These are phyloP conservation scores for Mycena citricolor DNA, from an alignment of 1,284 basidiomycete species.

Conservation along the genomic window DNA sequence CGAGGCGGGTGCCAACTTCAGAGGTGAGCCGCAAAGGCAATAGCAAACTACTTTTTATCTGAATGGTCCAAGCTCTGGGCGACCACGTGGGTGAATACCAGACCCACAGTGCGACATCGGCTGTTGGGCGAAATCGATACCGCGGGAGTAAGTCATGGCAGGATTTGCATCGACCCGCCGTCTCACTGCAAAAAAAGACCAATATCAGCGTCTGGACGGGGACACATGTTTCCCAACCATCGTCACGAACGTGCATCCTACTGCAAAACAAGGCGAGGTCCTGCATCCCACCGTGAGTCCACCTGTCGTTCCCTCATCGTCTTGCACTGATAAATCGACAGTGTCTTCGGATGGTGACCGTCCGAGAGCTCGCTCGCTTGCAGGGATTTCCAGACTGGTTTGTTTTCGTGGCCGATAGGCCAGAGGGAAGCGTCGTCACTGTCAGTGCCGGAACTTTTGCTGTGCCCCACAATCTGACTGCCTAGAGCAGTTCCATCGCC, in stretches of 20 bases:
- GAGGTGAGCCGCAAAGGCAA: slow-evolving; percentile 49
- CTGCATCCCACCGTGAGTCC: slow-evolving; percentile 60
- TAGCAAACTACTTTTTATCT: slow-evolving; percentile 1
- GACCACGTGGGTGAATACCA: slow-evolving; percentile 50
- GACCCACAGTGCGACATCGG: slow-evolving; percentile 53
- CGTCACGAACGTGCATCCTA: slow-evolving; percentile 72
- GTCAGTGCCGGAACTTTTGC: slow-evolving; percentile 39
- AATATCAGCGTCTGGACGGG: slow-evolving; percentile 60
- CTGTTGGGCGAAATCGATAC: slow-evolving; percentile 49
- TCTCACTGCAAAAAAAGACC: slow-evolving; percentile 35
- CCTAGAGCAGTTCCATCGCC: slow-evolving; percentile 60
- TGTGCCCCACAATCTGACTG: slow-evolving; percentile 3
- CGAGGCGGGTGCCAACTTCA: slow-evolving; percentile 54
- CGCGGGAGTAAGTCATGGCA: slow-evolving; percentile 38
- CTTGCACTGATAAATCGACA: slow-evolving; percentile 9
- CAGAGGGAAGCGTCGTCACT: slow-evolving; percentile 51
- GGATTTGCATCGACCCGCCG: slow-evolving; percentile 4
- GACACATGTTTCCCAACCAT: slow-evolving; percentile 62
- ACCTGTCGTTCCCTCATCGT: neutral
- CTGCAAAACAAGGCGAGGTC: slow-evolving; percentile 68
- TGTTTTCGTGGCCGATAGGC: slow-evolving; percentile 46
- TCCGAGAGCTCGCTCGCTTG: slow-evolving; percentile 67
- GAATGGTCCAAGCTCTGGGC: slow-evolving; percentile 34
- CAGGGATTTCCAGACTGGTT: slow-evolving; percentile 75
- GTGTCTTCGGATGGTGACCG: slow-evolving; percentile 20